A percentile compares a stretch with the other conserved stretches of the same genome.
Conservation (phyloP, 306 rosid genomes). For the Pueraria montana region DNA sequence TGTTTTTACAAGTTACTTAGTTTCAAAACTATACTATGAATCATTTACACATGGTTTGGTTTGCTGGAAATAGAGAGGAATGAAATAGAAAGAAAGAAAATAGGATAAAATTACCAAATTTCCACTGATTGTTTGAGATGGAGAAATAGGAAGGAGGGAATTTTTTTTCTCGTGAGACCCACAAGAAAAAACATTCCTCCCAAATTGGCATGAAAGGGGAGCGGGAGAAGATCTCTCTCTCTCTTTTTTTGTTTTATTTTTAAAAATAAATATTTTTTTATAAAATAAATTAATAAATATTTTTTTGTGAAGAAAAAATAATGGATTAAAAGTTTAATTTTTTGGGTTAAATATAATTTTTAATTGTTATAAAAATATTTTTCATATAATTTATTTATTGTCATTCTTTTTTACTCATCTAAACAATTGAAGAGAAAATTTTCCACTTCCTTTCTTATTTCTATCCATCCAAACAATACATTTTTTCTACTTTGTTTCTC, state of each 20-base stretch:
- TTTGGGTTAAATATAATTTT: not conserved
- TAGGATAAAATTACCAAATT: not conserved
- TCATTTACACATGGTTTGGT: not conserved
- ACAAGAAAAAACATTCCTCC: not conserved
- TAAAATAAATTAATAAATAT: not conserved
- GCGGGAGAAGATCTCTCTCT: not conserved
- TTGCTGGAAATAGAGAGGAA: not conserved
- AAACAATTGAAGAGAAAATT: too few species aligned
- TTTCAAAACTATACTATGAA: conserved; percentile 18
- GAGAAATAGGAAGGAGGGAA: not conserved
- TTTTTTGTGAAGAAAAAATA: not conserved
- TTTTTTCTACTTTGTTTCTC: not conserved
- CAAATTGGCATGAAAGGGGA: not conserved
- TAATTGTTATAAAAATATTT: too few species aligned
- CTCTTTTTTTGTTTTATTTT: not conserved
- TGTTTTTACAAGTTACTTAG: not conserved
- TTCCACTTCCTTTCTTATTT: too few species aligned
- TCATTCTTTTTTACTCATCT: too few species aligned
- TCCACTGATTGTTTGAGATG: not conserved
- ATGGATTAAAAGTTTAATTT: not conserved
- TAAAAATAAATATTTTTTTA: not conserved
- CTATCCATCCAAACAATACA: not conserved
- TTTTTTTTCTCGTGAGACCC: not conserved
- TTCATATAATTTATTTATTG: not conserved
- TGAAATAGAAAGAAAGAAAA: not conserved